Evolutionary conservation across 192 early-diverging fungal genomes (phyloP).

Genomic region (Backusella circina): DNA sequence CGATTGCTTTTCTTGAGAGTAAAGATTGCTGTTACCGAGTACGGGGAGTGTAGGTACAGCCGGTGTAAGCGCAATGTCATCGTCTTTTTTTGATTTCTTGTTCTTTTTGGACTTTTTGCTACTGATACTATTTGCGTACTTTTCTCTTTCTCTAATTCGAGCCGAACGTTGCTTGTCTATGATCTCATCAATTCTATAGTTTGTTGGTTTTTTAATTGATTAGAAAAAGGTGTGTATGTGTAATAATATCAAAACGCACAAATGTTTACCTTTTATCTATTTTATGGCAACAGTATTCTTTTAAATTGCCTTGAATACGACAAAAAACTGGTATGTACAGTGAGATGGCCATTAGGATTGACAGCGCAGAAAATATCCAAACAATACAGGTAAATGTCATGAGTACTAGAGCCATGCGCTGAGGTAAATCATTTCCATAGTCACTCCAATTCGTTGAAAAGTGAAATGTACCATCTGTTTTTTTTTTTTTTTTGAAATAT

Average conservation of each 20-base stretch:
- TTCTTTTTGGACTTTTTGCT: conserved; percentile 7
- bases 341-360: conserved; percentile 55
- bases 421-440: conserved; percentile 28
- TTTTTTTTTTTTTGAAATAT: not conserved
- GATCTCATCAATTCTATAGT: conserved; percentile 13
- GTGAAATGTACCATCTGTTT: conserved; percentile 10
- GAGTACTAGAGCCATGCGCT: conserved; percentile 21
- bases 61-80: not conserved
- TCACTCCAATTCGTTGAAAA: conserved; percentile 6
- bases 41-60: conserved; percentile 2
- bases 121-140: not conserved
- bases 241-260: not conserved
- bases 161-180: conserved; percentile 14
- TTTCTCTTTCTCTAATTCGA: not conserved
- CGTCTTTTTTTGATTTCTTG: not conserved
- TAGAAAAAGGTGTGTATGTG: not conserved
- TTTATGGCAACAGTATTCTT: conserved; percentile 87
- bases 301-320: conserved; percentile 80
- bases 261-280: conserved; percentile 81
- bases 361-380: conserved; percentile 53
- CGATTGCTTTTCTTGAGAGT: not conserved
- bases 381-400: conserved; percentile 66
- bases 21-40: not conserved
- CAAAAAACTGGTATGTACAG: conserved; percentile 78
- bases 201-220: not conserved